phyloP scores from a whole-genome alignment of 2,329 filamentous ascomycete genomes.

The Fusarium redolens region DNA sequence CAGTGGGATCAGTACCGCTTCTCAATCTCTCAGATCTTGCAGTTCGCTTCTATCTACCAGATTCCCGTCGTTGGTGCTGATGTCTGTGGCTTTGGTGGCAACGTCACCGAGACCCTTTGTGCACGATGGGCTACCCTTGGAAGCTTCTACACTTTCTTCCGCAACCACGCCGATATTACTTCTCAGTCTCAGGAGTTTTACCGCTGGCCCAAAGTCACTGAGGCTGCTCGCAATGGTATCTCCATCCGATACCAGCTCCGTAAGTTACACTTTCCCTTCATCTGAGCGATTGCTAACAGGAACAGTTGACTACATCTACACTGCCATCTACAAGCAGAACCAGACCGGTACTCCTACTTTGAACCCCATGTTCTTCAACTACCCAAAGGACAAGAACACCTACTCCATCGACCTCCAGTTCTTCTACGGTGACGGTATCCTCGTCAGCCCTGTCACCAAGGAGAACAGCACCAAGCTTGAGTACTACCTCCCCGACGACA shows the following conservation, averaged over 20 bases:
- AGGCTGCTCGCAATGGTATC: constrained; percentile 74
- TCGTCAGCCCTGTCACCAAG: constrained; percentile 60
- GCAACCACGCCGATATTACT: constrained; percentile 68
- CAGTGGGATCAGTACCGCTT: constrained; percentile 68
- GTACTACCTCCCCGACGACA: constrained; percentile 61
- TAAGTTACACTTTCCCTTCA: neutral
- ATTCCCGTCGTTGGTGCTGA: constrained; percentile 77
- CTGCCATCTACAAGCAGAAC: constrained; percentile 71
- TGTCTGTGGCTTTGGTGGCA: constrained; percentile 79
- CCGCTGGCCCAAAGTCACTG: constrained; percentile 69
- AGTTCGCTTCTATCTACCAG: constrained; percentile 74
- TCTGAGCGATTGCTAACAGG: neutral
- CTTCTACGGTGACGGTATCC: constrained; percentile 59
- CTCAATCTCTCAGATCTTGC: constrained; percentile 68
- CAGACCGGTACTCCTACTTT: constrained; percentile 72
- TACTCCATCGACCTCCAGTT: constrained; percentile 60
- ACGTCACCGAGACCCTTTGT: constrained; percentile 53
- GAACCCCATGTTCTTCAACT: constrained; percentile 77
- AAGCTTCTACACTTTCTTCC: constrained; percentile 76
- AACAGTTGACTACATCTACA: constrained; percentile 78
- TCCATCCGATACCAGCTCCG: constrained; percentile 73
- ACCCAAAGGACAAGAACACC: constrained; percentile 61
- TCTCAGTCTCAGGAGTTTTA: constrained; percentile 71
- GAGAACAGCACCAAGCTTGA: constrained; percentile 55
- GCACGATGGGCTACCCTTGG: constrained; percentile 72